A percentile compares a stretch with the other conserved stretches of the same genome.
Conservation (phyloP, 176 grass and related monocot genomes). For the Coix lacrymajobi region DNA sequence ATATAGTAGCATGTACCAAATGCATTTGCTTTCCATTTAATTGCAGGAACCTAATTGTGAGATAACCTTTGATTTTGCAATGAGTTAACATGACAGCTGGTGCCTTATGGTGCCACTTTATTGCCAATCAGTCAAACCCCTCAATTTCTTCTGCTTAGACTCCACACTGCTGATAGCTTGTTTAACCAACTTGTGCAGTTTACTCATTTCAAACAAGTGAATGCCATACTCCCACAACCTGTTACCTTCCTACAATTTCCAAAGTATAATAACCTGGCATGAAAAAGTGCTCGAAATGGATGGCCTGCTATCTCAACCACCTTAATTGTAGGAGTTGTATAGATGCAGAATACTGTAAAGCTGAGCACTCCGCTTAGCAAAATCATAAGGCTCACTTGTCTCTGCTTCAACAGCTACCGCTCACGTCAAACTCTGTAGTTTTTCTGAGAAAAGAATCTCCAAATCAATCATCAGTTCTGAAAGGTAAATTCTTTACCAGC, state of each 20-base stretch:
- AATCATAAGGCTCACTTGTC: conserved; percentile 43
- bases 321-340: conserved; percentile 44
- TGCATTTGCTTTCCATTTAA: neutral
- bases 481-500: conserved; percentile 41
- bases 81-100: neutral
- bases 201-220: neutral
- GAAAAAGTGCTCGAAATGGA: conserved; percentile 41
- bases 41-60: neutral
- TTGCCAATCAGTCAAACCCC: neutral
- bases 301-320: conserved; percentile 37
- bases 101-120: neutral
- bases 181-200: neutral
- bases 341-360: conserved; percentile 37
- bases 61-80: neutral
- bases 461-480: conserved; percentile 52
- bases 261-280: conserved; percentile 34
- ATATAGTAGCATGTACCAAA: neutral
- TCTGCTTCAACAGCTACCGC: conserved; percentile 22
- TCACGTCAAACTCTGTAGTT: conserved; percentile 39
- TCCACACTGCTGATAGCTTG: neutral
- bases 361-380: conserved; percentile 19
- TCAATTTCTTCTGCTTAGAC: neutral
- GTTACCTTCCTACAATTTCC: neutral
- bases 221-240: neutral
- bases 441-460: conserved; percentile 37